Conservation (phyloP, 306 rosid genomes). For the Urtica urens region DNA sequence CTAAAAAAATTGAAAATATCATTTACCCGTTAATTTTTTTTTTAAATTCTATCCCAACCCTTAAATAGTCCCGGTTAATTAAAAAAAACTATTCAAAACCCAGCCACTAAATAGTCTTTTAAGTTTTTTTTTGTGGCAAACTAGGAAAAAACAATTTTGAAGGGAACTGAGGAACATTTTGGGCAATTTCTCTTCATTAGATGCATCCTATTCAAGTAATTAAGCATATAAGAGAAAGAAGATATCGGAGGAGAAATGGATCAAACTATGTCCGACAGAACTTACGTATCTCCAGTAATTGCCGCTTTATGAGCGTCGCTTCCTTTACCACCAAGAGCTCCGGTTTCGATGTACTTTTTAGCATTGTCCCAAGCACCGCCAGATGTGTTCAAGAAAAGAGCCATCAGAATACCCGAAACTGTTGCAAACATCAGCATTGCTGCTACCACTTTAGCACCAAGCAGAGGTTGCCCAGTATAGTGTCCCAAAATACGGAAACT, state of each 20-base stretch:
- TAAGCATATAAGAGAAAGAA: not conserved
- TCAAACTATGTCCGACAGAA: slow-evolving; percentile 1
- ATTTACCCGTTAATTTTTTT: too few species aligned
- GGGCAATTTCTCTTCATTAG: too few species aligned
- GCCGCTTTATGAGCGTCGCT: slow-evolving; percentile 97
- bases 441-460: slow-evolving; percentile 96
- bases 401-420: slow-evolving; percentile 94
- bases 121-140: too few species aligned
- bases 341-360: slow-evolving; percentile 92
- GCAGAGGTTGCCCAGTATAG: slow-evolving; percentile 84
- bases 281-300: slow-evolving; percentile 94
- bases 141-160: too few species aligned
- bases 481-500: slow-evolving; percentile 79
- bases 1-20: too few species aligned
- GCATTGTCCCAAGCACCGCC: slow-evolving; percentile 99
- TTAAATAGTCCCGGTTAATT: too few species aligned
- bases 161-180: too few species aligned
- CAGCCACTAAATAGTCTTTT: too few species aligned
- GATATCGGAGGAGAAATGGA: too few species aligned
- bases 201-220: too few species aligned
- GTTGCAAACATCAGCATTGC: slow-evolving; percentile 92
- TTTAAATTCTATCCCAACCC: too few species aligned
- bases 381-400: slow-evolving; percentile 90
- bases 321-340: slow-evolving; percentile 97
- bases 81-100: too few species aligned